Percentiles rank a stretch among this genome's conserved stretches.
phyloP scores from a whole-genome alignment of 306 rosid genomes.

The Bauhinia variegata region DNA sequence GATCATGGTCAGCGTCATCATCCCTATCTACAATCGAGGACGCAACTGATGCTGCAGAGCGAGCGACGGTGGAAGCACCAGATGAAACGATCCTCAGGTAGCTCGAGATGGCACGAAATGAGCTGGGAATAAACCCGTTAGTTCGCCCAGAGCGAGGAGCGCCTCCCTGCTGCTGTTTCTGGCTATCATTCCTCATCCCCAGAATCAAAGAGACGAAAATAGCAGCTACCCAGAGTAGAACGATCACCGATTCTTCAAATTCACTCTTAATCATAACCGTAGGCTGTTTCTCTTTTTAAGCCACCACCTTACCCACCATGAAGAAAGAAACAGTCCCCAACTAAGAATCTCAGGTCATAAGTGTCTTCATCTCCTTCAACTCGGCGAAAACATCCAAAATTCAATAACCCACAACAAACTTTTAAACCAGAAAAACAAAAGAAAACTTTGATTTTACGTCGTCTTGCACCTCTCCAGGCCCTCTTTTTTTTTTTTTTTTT shows the following conservation, averaged over 20 bases:
- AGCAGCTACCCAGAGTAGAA: conserved; percentile 49
- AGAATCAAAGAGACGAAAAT: conserved; percentile 52
- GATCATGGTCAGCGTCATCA: conserved; percentile 71
- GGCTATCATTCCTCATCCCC: conserved; percentile 93
- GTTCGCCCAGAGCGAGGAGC: conserved; percentile 55
- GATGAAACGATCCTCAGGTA: conserved; percentile 85
- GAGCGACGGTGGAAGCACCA: conserved; percentile 92
- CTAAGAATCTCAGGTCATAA: conserved; percentile 47
- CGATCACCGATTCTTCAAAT: conserved; percentile 53
- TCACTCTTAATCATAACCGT: conserved; percentile 72
- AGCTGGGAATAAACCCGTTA: conserved; percentile 76
- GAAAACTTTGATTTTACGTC: conserved; percentile 33
- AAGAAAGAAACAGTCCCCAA: conserved; percentile 54
- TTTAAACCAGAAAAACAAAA: conserved; percentile 32
- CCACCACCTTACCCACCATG: conserved; percentile 37
- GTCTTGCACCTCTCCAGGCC: conserved; percentile 34
- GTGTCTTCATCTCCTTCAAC: conserved; percentile 53
- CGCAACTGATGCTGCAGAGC: conserved; percentile 93
- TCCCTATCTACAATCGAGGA: conserved; percentile 85
- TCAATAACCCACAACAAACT: conserved; percentile 33
- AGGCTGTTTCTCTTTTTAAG: conserved; percentile 48
- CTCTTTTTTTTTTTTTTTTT: conserved; percentile 11
- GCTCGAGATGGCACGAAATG: conserved; percentile 83
- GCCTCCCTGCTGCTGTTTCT: conserved; percentile 66
- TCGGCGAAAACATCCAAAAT: conserved; percentile 50